Conservation (phyloP, 768 basidiomycete genomes). For the Lactarius hengduanensis region DNA sequence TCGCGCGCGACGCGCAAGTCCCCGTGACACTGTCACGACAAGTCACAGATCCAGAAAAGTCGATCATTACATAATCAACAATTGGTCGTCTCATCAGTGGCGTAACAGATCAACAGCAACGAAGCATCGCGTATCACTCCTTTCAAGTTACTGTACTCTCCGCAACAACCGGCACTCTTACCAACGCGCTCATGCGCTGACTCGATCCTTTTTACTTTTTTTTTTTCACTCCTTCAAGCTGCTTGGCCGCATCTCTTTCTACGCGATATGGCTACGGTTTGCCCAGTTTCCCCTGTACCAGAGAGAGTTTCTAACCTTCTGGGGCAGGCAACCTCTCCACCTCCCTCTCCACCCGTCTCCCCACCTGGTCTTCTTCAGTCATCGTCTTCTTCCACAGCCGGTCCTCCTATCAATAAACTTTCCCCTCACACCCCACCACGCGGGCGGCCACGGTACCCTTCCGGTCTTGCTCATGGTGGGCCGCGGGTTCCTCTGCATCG, state of each 20-base stretch:
- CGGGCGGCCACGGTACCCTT: conserved; percentile 49
- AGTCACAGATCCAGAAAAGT: not conserved
- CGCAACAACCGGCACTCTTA: not conserved
- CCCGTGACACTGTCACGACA: conserved; percentile 17
- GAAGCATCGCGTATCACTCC: not conserved
- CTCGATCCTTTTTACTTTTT: too few species aligned
- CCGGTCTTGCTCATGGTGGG: conserved; percentile 43
- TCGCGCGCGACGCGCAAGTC: conserved; percentile 27
- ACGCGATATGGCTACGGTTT: conserved; percentile 9
- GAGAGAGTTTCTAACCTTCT: not conserved
- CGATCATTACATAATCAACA: not conserved
- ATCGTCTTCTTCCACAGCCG: conserved; percentile 19
- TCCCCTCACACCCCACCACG: conserved; percentile 24
- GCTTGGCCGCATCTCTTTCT: conserved; percentile 10
- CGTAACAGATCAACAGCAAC: not conserved
- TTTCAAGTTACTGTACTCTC: not conserved
- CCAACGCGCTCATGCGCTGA: conserved; percentile 15
- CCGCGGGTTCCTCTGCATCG: conserved; percentile 69
- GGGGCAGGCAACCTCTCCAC: conserved; percentile 9
- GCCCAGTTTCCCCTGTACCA: not conserved
- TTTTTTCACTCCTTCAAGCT: not conserved
- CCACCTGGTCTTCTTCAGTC: conserved; percentile 27
- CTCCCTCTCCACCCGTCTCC: conserved; percentile 15
- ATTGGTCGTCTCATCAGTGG: conserved; percentile 5
- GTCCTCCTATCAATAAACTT: not conserved